These are phyloP conservation scores for Licmophora abbreviata DNA, from an alignment of 108 stramenopile genomes.

Conservation along the genomic window DNA sequence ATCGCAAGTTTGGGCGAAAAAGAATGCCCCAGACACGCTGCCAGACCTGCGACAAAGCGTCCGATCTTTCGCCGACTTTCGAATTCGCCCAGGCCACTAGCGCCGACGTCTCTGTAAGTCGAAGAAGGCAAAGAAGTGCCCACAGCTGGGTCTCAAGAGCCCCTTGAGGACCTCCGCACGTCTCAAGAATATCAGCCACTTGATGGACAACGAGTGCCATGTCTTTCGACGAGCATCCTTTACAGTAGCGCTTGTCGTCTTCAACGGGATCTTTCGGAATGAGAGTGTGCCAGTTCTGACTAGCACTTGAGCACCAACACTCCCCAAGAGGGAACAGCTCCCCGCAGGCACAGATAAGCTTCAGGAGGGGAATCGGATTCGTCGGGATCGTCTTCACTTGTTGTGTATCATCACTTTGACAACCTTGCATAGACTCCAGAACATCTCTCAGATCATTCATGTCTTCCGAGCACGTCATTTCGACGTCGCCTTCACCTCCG, in stretches of 20 bases:
- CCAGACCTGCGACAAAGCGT: slow-evolving; percentile 38
- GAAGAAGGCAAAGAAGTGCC: slow-evolving; percentile 43
- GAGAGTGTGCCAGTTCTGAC: slow-evolving; percentile 36
- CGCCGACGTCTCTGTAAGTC: slow-evolving; percentile 48
- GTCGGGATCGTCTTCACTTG: too few relatives aligned
- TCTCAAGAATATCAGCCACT: slow-evolving; percentile 41
- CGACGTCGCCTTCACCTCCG: too few relatives aligned
- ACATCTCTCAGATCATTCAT: too few relatives aligned
- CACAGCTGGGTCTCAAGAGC: slow-evolving; percentile 47
- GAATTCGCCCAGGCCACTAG: slow-evolving; percentile 13
- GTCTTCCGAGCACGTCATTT: too few relatives aligned
- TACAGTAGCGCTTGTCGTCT: slow-evolving; percentile 26
- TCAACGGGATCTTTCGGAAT: slow-evolving; percentile 3
- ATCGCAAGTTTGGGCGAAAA: slow-evolving; percentile 51
- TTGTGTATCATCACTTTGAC: too few relatives aligned
- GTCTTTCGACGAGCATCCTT: slow-evolving; percentile 43
- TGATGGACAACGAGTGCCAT: slow-evolving; percentile 46
- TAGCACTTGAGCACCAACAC: slow-evolving; percentile 50
- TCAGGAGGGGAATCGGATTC: too few relatives aligned
- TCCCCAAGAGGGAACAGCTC: slow-evolving; percentile 70
- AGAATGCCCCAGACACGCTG: slow-evolving; percentile 49
- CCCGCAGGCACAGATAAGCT: slow-evolving; percentile 56
- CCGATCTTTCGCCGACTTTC: not conserved
- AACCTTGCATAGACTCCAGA: too few relatives aligned
- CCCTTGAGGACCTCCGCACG: slow-evolving; percentile 42